phyloP scores from a whole-genome alignment of 176 grass and related monocot species.

The Aegilops umbellulata region DNA sequence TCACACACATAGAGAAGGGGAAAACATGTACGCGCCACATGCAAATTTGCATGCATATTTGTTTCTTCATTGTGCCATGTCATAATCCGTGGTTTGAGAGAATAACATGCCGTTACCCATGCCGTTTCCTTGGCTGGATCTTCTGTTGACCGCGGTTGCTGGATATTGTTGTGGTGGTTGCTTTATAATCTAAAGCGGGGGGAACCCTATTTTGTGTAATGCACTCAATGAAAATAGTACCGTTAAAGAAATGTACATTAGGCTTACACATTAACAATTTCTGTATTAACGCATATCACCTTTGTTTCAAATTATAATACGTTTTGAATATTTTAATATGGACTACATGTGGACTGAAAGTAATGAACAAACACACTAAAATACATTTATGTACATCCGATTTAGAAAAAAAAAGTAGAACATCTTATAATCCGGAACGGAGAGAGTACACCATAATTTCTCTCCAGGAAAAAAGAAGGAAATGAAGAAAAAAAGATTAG shows the following conservation, averaged over 20 bases:
- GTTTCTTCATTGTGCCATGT: not conserved
- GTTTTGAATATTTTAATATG: too few species aligned
- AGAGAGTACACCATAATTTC: not conserved
- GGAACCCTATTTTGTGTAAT: too few species aligned
- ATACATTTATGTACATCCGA: fast-evolving
- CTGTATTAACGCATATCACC: not conserved
- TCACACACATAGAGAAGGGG: not conserved
- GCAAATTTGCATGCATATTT: not conserved
- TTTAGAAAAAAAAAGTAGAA: too few species aligned
- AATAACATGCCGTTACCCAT: not conserved
- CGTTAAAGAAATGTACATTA: not conserved
- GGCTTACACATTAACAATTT: not conserved
- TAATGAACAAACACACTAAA: too few species aligned
- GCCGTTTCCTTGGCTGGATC: too few species aligned
- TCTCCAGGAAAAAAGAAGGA: not conserved
- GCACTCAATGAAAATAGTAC: not conserved
- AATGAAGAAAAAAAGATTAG: not conserved
- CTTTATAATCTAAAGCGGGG: too few species aligned
- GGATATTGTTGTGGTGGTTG: too few species aligned
- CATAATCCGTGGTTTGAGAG: not conserved
- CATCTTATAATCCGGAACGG: not conserved
- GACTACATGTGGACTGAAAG: too few species aligned
- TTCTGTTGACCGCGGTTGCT: too few species aligned
- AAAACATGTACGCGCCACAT: not conserved
- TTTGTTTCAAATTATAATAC: not conserved